Evolutionary conservation across 495 filamentous ascomycete species (phyloP).

Genomic region (Podospora didyma): DNA sequence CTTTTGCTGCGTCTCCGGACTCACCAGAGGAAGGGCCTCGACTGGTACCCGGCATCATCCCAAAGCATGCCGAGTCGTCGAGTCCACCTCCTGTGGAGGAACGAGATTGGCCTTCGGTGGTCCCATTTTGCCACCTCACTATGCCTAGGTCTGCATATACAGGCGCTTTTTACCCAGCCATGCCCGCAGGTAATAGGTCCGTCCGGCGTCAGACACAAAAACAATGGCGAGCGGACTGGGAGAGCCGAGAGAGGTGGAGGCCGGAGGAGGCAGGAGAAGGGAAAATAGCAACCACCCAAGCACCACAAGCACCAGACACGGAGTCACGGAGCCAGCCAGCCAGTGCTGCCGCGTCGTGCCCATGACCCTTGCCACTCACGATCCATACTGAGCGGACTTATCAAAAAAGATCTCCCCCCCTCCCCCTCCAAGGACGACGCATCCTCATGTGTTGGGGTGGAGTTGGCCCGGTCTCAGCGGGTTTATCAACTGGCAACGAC

Average conservation of each 20-base stretch:
- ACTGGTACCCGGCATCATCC: conserved; percentile 28
- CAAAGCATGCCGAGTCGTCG: conserved; percentile 16
- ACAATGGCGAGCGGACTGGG: conserved; percentile 7
- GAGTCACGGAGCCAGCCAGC: conserved; percentile 2
- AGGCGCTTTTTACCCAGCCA: conserved; percentile 34
- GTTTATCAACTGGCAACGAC: conserved; percentile 76
- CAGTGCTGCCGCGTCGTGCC: conserved; percentile 39
- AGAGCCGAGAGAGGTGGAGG: conserved; percentile 11
- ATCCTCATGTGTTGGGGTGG: conserved; percentile 53
- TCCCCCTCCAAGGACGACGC: conserved; percentile 33
- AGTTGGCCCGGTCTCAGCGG: conserved; percentile 55
- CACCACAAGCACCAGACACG: too few species aligned
- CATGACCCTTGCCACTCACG: conserved; percentile 35
- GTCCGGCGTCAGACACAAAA: conserved; percentile 34
- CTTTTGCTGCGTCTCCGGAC: conserved; percentile 22
- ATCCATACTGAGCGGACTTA: conserved; percentile 36
- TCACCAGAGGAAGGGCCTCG: conserved; percentile 21
- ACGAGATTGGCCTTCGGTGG: conserved; percentile 37
- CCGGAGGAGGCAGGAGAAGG: conserved; percentile 14
- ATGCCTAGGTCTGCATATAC: conserved; percentile 41
- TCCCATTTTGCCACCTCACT: conserved; percentile 44
- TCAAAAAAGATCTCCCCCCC: conserved; percentile 42
- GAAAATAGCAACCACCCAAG: conserved; percentile 20
- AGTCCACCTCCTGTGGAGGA: conserved; percentile 18
- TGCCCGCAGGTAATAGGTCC: conserved; percentile 8